Evolutionary conservation across 352 stramenopile genomes (phyloP).

Genomic region (Phytophthora hybrid): DNA sequence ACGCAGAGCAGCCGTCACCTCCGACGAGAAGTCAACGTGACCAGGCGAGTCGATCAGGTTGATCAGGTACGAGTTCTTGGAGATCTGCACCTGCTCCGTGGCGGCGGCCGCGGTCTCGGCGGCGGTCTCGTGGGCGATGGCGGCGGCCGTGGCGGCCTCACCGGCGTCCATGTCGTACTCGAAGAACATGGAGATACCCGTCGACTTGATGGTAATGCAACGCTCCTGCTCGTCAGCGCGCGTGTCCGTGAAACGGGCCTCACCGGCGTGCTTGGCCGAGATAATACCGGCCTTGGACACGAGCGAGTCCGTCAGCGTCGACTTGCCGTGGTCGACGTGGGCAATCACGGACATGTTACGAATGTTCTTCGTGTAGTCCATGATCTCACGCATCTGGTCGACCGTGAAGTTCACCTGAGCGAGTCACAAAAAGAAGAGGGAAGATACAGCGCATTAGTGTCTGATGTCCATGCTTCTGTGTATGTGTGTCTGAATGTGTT

Average conservation of each 20-base stretch:
- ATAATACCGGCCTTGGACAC: conserved; percentile 99
- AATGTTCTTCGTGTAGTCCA: conserved; percentile 99
- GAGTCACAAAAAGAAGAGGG: neutral
- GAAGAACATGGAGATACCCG: conserved; percentile 99
- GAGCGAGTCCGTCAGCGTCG: conserved; percentile 98
- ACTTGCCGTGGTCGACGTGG: conserved; percentile 99
- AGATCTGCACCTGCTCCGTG: conserved; percentile 89
- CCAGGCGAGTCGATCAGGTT: conserved; percentile 99
- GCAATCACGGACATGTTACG: conserved; percentile 99
- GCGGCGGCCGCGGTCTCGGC: conserved; percentile 45
- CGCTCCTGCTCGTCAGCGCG: conserved; percentile 99
- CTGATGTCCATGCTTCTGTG: neutral
- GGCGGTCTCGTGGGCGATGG: conserved; percentile 63
- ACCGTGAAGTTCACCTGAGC: conserved; percentile 99
- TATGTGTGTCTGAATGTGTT: neutral
- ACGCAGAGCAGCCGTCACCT: conserved; percentile 99
- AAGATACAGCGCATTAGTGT: neutral
- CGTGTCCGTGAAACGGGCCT: conserved; percentile 99
- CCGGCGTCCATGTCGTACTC: conserved; percentile 98
- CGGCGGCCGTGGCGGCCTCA: conserved; percentile 82
- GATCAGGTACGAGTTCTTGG: conserved; percentile 99
- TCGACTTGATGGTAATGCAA: conserved; percentile 99
- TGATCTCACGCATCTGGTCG: conserved; percentile 98
- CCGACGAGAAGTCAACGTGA: conserved; percentile 99
- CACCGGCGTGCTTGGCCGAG: conserved; percentile 97